Base-by-base conservation (phyloP, 257 asterid genomes). In the Solanum pinnatisectum region DNA sequence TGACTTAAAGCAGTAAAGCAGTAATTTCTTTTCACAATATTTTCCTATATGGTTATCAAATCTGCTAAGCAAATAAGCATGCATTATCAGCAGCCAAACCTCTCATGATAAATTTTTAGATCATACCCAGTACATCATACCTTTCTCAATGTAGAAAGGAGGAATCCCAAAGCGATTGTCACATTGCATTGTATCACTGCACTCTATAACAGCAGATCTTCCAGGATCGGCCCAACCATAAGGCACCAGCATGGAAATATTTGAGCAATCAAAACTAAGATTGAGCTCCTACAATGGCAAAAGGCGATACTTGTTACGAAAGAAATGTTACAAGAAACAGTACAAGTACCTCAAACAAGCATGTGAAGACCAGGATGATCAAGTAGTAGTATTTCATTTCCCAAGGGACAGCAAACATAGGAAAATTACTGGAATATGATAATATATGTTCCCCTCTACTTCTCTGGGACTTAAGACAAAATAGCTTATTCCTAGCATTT, bases 91-190 rank as follows among this genome's bases (percentile, higher is more conserved):
- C 87, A 67, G 32, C 82, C n/a, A 25, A 40, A 65, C 82, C 16
- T 40, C 81, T 25, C 78, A 42, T 85, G 82, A 63, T 65, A 65
- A 67, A 49, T 49, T 30, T 81, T 81, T 49, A 68, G 40, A 73
- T 79, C 88, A 87, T 59, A 36, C 84, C 44, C 15, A 68, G 87
- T 42, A 86, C 33, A 68, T 10, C 86, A 37, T 92, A 97, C 99
- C 99, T 94, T 89, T 96, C 93, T 92, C 93, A 87, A 96, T 95
- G 87, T 94, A 97, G 94, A 97, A 97, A 46, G 99, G 99, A 90
- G 93, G 95, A 88, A 97, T 94, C 68, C 99, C 99, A 89, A 96
- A 97, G 77, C 86, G 87, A 88, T 89, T 87, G 89, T 91, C 96
- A 86, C 93, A 88, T 84, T 94, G 94, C 96, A 94, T 92, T 88